These are phyloP conservation scores for Dioscorea zingiberensis DNA, from an alignment of 106 monocot genomes.

Conservation along the genomic window DNA sequence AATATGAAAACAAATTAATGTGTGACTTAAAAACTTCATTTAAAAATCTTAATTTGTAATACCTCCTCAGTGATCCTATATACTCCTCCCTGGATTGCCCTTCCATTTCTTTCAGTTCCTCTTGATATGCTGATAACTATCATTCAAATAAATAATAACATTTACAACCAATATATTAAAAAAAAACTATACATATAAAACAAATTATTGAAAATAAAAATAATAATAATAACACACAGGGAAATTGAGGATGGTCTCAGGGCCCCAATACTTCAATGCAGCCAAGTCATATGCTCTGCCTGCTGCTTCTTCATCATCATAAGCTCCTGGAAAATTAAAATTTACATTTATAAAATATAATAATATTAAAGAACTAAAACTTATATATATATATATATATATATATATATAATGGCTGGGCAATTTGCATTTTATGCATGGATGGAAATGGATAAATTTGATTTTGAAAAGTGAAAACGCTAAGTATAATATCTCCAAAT, in stretches of 20 bases:
- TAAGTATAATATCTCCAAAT: too few species aligned
- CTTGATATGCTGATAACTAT: constrained; percentile 28
- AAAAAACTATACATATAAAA: background rate
- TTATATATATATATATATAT: too few species aligned
- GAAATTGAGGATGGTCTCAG: constrained; percentile 28
- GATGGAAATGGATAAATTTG: too few species aligned
- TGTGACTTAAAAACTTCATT: too few species aligned
- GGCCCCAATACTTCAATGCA: constrained; percentile 35
- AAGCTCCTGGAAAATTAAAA: constrained; percentile 14
- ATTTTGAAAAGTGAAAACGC: too few species aligned
- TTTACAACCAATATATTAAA: too few species aligned
- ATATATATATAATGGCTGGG: too few species aligned
- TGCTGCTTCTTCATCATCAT: constrained; percentile 36
- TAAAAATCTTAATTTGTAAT: background rate
- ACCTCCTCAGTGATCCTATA: constrained; percentile 22
- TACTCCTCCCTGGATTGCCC: constrained; percentile 34
- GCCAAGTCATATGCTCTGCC: constrained; percentile 39
- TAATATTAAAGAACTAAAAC: too few species aligned
- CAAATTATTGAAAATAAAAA: background rate
- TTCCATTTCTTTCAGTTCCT: constrained; percentile 34
- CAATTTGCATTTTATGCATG: too few species aligned
- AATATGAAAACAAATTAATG: background rate
- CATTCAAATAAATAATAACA: background rate
- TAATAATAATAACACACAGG: constrained; percentile 8
- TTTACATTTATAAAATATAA: too few species aligned